Evolutionary conservation across 257 asterid species (phyloP), one percentile per base, ranked within the genome.

Genomic region (Nicotiana obtusifolia): DNA sequence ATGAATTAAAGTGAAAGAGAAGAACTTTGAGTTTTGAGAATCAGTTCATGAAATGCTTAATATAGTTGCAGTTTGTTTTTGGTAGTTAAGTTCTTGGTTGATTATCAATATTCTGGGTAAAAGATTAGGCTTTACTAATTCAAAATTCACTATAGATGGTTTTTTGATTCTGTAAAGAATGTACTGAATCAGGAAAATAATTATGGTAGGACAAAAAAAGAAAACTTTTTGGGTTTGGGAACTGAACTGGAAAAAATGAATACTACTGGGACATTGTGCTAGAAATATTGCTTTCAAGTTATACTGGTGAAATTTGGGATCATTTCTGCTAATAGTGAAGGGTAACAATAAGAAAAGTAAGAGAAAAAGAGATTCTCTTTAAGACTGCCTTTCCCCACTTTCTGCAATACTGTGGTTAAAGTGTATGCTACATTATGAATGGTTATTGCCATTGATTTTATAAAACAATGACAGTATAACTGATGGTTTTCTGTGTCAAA

Each of bases 401-500:
- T 13, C 37, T 47, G 60, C 24, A 24, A 24, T 73, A 15, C 6
- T 24, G 62, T 24, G 79, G 44, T 49, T 75, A 53, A 24, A 4
- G 62, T 75, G 16, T 15, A 15, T 75, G 79, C 54, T 15, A 24
- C 62, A 49, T 47, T 49, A 64, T 64, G 69, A 64, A 17, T 26
- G 8, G 69, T 64, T 64, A 47, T 75, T 75, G 41, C 24, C 73
- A 78, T 64, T 62, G 35, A 33, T 64, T 49, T 53, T 81, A 60
- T 60, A 77, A 19, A 81, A 68, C 78, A 30, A 47, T 79, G 77
- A 62, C n/a, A 54, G 77, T 59, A 47, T 71, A 76, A 64, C 78
- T 83, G 60, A 71, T 82, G 79, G 44, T 41, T 83, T 78, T 84
- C 68, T 83, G 35, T 82, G 35, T 82, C 35, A 71, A 61, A 71